phyloP scores from a whole-genome alignment of 345 rosid species.

The Eucalyptus sp. region DNA sequence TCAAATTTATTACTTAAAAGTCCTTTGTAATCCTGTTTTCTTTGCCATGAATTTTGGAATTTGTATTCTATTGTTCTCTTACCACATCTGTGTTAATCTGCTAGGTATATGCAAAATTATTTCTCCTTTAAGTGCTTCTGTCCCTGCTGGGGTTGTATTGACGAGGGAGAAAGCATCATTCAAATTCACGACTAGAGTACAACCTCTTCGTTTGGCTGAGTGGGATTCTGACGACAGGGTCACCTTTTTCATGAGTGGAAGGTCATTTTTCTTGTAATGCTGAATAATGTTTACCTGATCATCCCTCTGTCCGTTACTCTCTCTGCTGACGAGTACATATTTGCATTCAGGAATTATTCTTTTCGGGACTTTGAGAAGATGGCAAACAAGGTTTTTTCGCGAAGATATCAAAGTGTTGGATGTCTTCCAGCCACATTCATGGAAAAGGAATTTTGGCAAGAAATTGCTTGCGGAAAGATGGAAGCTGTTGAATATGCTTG shows the following conservation, averaged over 20 bases:
- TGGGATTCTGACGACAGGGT: conserved; percentile 93
- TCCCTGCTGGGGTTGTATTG: conserved; percentile 90
- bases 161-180: conserved; percentile 84
- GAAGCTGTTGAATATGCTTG: conserved; percentile 99
- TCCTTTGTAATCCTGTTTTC: neutral
- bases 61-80: neutral
- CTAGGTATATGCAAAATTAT: conserved; percentile 93
- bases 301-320: neutral
- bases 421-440: conserved; percentile 80
- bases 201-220: conserved; percentile 96
- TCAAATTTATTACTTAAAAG: neutral
- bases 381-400: conserved; percentile 95
- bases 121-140: conserved; percentile 77
- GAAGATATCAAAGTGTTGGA: conserved; percentile 88
- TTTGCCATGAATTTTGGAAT: neutral
- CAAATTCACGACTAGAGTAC: conserved; percentile 96
- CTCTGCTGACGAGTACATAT: conserved; percentile 9
- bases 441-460: conserved; percentile 99
- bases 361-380: conserved; percentile 97
- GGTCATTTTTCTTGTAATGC: conserved; percentile 29
- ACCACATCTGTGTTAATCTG: neutral
- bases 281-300: neutral
- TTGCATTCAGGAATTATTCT: conserved; percentile 69
- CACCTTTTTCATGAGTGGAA: conserved; percentile 98
- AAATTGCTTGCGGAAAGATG: conserved; percentile 89